A percentile compares a stretch with the other conserved stretches of the same genome.
These are phyloP conservation scores for Pythium guiyangense DNA, from an alignment of 352 stramenopile species.

Conservation along the genomic window DNA sequence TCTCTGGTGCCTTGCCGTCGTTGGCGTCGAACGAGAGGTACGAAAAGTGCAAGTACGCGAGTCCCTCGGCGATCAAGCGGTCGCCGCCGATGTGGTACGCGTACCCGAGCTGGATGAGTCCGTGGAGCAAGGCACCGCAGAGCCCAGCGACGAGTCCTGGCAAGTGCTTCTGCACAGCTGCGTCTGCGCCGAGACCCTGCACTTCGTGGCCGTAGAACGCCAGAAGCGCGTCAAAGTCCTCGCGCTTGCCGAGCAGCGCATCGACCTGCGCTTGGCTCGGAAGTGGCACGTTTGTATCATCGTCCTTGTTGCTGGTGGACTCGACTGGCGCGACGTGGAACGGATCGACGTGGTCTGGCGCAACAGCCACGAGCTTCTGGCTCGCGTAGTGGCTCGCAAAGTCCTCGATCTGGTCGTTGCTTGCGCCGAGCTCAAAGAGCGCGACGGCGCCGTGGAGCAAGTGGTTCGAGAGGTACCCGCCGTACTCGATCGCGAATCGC, in stretches of 20 bases:
- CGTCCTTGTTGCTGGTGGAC: neutral
- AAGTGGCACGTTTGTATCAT: neutral
- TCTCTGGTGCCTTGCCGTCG: neutral
- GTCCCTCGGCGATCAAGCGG: conserved; percentile 19
- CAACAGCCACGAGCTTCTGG: conserved; percentile 16
- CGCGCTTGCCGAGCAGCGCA: conserved; percentile 18
- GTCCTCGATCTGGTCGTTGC: conserved; percentile 14
- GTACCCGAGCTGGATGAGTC: conserved; percentile 37
- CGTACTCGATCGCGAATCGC: conserved; percentile 31
- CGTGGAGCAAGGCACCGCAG: conserved; percentile 29
- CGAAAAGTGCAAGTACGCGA: conserved; percentile 34
- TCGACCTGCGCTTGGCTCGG: conserved; percentile 9
- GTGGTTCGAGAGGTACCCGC: conserved; percentile 31
- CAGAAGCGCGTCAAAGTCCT: conserved; percentile 27
- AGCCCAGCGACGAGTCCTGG: conserved; percentile 17
- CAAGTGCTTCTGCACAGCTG: conserved; percentile 22
- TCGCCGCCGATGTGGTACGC: conserved; percentile 25
- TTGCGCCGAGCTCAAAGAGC: conserved; percentile 24
- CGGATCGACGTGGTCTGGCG: conserved; percentile 6
- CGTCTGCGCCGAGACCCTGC: conserved; percentile 17
- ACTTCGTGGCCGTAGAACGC: conserved; percentile 30
- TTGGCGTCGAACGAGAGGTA: conserved; percentile 30
- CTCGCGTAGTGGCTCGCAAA: conserved; percentile 20
- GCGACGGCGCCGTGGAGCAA: conserved; percentile 28
- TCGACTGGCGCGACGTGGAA: conserved; percentile 6